A percentile compares a stretch with the other conserved stretches of the same genome.
These are phyloP conservation scores for Cladosporium sp. DNA, from an alignment of 2,329 filamentous ascomycete genomes.

Conservation along the genomic window DNA sequence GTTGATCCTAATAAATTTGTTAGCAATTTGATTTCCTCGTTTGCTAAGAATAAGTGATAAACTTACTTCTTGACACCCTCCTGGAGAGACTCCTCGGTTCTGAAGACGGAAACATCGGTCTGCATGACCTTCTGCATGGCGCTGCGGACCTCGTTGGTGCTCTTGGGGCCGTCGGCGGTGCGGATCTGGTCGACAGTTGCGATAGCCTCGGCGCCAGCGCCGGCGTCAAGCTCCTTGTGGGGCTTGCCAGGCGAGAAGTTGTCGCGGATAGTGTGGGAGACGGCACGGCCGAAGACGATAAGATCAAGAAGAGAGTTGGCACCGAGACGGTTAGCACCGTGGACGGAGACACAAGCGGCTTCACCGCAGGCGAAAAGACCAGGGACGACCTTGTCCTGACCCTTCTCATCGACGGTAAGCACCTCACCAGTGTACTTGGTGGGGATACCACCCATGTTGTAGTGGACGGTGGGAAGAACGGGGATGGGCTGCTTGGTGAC, in stretches of 20 bases:
- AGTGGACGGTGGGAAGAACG: conserved; percentile 94
- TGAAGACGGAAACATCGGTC: conserved; percentile 93
- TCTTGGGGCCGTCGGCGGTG: conserved; percentile 78
- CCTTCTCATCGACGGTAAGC: conserved; percentile 76
- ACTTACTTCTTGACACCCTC: conserved; percentile 73
- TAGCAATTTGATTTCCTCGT: conserved; percentile 11
- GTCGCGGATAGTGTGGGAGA: conserved; percentile 94
- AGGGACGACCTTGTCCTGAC: conserved; percentile 88
- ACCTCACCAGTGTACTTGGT: conserved; percentile 98
- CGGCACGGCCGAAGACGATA: conserved; percentile 95
- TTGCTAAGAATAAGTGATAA: background rate
- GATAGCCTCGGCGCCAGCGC: conserved; percentile 86
- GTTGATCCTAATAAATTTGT: conserved; percentile 52
- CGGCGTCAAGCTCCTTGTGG: conserved; percentile 73
- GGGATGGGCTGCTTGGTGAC: conserved; percentile 96
- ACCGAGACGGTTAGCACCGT: conserved; percentile 95
- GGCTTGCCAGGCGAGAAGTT: conserved; percentile 80
- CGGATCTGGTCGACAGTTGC: conserved; percentile 79
- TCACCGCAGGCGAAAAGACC: conserved; percentile 96
- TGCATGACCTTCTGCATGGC: conserved; percentile 99
- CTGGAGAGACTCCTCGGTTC: conserved; percentile 87
- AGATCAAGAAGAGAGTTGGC: conserved; percentile 98
- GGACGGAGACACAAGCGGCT: conserved; percentile 94
- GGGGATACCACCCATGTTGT: conserved; percentile 99
- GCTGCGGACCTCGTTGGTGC: conserved; percentile 80